Evolutionary conservation across 768 basidiomycete species (phyloP).

Genomic region (Paxillus involutus): DNA sequence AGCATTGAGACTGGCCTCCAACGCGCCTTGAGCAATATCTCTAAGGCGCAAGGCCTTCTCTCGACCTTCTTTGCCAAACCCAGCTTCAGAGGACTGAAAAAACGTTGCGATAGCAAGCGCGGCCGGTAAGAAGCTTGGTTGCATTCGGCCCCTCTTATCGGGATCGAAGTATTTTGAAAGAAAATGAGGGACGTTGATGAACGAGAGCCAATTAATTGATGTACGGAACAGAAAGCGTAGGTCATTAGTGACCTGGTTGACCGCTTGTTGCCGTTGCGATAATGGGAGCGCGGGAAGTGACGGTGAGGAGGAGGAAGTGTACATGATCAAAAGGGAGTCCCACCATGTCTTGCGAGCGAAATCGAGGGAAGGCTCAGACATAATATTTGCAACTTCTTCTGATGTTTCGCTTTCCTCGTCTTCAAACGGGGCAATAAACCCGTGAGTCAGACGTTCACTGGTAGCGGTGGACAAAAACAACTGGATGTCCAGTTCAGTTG

Average conservation of each 20-base stretch:
- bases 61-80: constrained; percentile 49
- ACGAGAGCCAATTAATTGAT: constrained; percentile 73
- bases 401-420: constrained; percentile 12
- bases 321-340: constrained; percentile 65
- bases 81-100: constrained; percentile 67
- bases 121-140: constrained; percentile 65
- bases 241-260: constrained; percentile 50
- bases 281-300: constrained; percentile 34
- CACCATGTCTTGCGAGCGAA: constrained; percentile 79
- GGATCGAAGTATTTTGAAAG: constrained; percentile 59
- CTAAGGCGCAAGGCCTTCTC: constrained; percentile 58
- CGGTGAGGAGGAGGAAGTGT: constrained; percentile 36
- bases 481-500: constrained; percentile 4
- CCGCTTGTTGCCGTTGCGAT: constrained; percentile 46
- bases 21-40: constrained; percentile 65
- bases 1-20: constrained; percentile 70
- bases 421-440: constrained; percentile 11
- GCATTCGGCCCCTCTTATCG: constrained; percentile 51
- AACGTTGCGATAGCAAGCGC: constrained; percentile 66
- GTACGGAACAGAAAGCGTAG: constrained; percentile 62
- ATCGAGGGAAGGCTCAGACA: constrained; percentile 57
- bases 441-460: background rate
- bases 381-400: constrained; percentile 29
- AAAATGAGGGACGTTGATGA: constrained; percentile 71
- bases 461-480: background rate